Evolutionary conservation across 2,329 filamentous ascomycete genomes (phyloP), one percentile per base, ranked within the genome.

Genomic region (Rosellinia necatrix): DNA sequence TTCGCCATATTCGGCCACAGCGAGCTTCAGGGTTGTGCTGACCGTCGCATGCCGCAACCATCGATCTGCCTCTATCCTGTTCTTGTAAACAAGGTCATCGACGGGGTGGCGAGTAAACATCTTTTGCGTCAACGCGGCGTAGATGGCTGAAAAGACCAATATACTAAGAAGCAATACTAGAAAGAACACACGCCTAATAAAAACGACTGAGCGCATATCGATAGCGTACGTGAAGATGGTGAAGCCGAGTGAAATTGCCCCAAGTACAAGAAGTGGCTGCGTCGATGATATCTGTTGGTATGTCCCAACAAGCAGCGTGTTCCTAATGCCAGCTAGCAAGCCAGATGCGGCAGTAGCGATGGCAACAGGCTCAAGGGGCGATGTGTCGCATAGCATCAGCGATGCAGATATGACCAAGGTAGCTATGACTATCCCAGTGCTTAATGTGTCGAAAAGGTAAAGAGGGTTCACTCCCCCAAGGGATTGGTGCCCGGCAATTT

Each of bases 1-100:
- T 43, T 81, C 76, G 43, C 75, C 74, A 63, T 85, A 85, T 51
- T 80, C 74, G 4, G 70, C 66, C 3, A 78, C 74, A 0, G 81
- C 82, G 7, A 78, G 70, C 1, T 70, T 70, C 2, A 83, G 68
- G 10, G 74, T 80, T 9, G 72, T 72, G 63, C 81, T 84, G 12
- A 75, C 73, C 2, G 72, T 73, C 1, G 77, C 81, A 43, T 76
- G 70, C 6, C 75, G 67, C 6, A 80, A 65, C 81, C 81, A 85
- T 7, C 78, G 74, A 60, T 80, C 76, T 6, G 78, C 74, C 21
- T 74, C 74, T 19, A 79, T 72, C 21, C 79, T 74, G 2, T 75
- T 74, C 32, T 76, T 74, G 62, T 80, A 83, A 10, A 84, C 74
- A 10, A 82, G 69, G 4, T 76, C 76, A 41, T 76, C 74, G 29